Evolutionary conservation across 208 protist species (phyloP).

Genomic region (Angomonas ambiguus): DNA sequence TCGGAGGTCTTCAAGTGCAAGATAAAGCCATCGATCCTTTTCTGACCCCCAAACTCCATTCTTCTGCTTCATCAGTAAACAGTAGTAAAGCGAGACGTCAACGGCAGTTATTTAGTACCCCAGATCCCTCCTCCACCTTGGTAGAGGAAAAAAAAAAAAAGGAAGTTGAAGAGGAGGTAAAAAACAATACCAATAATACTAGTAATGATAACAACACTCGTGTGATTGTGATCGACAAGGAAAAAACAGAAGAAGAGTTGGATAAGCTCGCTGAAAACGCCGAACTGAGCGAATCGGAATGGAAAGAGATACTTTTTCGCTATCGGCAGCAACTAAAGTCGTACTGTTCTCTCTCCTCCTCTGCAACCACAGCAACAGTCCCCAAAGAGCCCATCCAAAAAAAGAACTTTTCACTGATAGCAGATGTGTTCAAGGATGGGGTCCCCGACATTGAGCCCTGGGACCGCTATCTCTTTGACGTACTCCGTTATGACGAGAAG

Average conservation of each 20-base stretch:
- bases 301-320: too few species aligned
- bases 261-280: not conserved
- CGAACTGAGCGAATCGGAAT: too few species aligned
- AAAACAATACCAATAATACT: not conserved
- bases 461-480: slow-evolving; percentile 61
- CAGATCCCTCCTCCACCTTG: not conserved
- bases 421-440: slow-evolving; percentile 45
- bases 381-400: slow-evolving; percentile 11
- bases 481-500: slow-evolving; percentile 51
- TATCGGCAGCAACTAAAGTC: too few species aligned
- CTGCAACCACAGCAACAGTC: slow-evolving; percentile 16
- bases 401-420: slow-evolving; percentile 38
- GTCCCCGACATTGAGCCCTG: slow-evolving; percentile 84
- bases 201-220: too few species aligned
- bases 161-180: not conserved
- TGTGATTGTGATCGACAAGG: not conserved
- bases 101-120: too few species aligned
- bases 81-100: too few species aligned
- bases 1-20: not conserved
- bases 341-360: not conserved
- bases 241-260: not conserved
- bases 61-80: too few species aligned
- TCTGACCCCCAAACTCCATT: not conserved
- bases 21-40: not conserved
- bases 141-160: too few species aligned